Percentiles rank a stretch among this genome's conserved stretches.
phyloP scores from a whole-genome alignment of 2,329 filamentous ascomycete species.

The Aspergillus ruber region DNA sequence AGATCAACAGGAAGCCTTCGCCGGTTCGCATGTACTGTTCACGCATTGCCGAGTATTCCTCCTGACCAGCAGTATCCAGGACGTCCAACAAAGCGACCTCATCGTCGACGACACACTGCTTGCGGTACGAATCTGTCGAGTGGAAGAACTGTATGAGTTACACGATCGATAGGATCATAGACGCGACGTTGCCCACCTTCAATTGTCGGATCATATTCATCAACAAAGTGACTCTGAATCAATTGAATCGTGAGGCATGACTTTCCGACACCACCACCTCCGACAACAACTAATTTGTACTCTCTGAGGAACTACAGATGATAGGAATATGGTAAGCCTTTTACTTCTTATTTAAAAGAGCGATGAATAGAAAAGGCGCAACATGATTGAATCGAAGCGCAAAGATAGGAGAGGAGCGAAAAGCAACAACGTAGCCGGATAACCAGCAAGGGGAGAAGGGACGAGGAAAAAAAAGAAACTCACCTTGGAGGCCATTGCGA shows the following conservation, averaged over 20 bases:
- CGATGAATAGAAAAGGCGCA: neutral
- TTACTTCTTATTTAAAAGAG: neutral
- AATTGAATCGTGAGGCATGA: conserved; percentile 98
- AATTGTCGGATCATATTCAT: conserved; percentile 98
- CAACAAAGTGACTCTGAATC: conserved; percentile 94
- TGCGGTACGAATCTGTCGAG: conserved; percentile 86
- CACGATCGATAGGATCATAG: conserved; percentile 11
- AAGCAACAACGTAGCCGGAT: conserved; percentile 1
- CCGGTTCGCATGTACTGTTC: conserved; percentile 99
- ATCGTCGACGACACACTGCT: conserved; percentile 98
- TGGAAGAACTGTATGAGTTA: conserved; percentile 9
- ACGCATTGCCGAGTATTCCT: conserved; percentile 98
- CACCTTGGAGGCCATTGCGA: conserved; percentile 27
- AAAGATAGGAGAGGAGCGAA: conserved; percentile 5
- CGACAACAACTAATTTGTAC: conserved; percentile 95
- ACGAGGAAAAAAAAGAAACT: conserved; percentile 1
- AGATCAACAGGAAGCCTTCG: conserved; percentile 94
- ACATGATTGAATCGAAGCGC: neutral
- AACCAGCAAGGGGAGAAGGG: conserved; percentile 1
- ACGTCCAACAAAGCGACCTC: conserved; percentile 97
- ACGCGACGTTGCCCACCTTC: conserved; percentile 57
- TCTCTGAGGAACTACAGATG: conserved; percentile 67
- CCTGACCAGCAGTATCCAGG: conserved; percentile 94
- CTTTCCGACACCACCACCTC: conserved; percentile 97
- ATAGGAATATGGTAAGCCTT: conserved; percentile 12